Evolutionary conservation across 2,329 filamentous ascomycete genomes (phyloP), one percentile per base, ranked within the genome.

Genomic region (Sarocladium strictum): DNA sequence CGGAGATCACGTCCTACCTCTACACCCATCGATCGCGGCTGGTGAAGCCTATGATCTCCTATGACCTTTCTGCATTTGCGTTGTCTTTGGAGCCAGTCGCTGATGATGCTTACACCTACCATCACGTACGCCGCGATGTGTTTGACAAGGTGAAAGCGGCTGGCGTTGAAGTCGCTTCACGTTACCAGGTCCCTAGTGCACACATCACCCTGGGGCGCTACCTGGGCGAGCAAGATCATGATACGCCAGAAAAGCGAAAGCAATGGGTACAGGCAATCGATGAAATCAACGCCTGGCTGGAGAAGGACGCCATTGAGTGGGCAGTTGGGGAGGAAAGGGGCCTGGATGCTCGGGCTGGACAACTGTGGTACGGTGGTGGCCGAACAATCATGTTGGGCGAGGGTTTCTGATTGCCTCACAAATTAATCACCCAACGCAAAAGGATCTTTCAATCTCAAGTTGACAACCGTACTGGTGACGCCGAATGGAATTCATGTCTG

Each of bases 161-260:
- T 0, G 89, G 88, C 1, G 75, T 93, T n/a, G 72, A 79, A 15
- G 78, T 96, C 32, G 86, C 78, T 21, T 89, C 88, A 53, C 79
- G 93, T 55, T 97, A 97, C 67, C 85, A 92, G 23, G 90, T 96
- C 2, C 92, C 92, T 1, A 93, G 88, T 47, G 90, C 90, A 15
- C 93, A 97, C 72, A 80, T 97, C 64, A 97, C 93, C 0, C 80
- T 97, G 55, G 92, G 82, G 0, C 78, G 93, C 3, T 97, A 94
- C 66, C 78, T 96, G 41, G 79, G 77, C 10, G 78, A 83, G 38
- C 73, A 77, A 12, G 89, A 92, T 59, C 81, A 85, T 62, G 76
- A 78, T 35, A 78, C 77, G 7, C 73, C 75, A 1, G 75, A 75
- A 56, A 82, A 81, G 66, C 79, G 91, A 61, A 68, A 74, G 62